phyloP scores from a whole-genome alignment of 345 rosid species.

The Eucalyptus victrix region DNA sequence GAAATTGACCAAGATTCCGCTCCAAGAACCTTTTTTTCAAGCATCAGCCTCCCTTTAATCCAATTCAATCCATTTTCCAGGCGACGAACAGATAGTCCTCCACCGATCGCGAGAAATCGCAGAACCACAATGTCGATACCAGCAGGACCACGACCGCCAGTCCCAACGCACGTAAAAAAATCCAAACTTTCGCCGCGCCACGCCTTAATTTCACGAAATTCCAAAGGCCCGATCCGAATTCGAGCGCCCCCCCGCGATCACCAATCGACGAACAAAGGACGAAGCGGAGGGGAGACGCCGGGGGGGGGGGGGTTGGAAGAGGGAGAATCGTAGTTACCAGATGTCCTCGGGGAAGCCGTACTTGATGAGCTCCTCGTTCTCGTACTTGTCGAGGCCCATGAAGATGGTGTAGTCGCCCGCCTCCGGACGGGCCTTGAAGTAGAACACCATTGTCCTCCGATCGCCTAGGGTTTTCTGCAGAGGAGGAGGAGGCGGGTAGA shows the following conservation, averaged over 20 bases:
- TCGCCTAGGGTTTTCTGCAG: background rate
- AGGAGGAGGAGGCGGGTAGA: background rate
- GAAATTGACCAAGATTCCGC: background rate
- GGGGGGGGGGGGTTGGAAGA: background rate
- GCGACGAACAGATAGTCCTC: background rate
- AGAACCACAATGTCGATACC: background rate
- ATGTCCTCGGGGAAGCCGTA: conserved; percentile 97
- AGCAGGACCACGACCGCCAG: background rate
- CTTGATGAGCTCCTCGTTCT: conserved; percentile 99
- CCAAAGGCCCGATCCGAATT: background rate
- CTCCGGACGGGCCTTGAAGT: conserved; percentile 94
- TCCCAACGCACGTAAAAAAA: background rate
- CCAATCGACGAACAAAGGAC: background rate
- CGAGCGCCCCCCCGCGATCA: background rate
- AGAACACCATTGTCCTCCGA: conserved; percentile 48
- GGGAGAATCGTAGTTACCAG: conserved; percentile 26
- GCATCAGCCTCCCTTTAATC: background rate
- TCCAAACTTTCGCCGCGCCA: background rate
- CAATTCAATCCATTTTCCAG: background rate
- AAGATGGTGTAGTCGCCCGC: conserved; percentile 96
- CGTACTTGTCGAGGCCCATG: conserved; percentile 98
- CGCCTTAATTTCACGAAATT: background rate
- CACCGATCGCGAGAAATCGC: background rate
- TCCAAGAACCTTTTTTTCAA: background rate
- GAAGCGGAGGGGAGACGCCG: background rate